phyloP scores from a whole-genome alignment of 331 rosid genomes.

The Malus hybrid region DNA sequence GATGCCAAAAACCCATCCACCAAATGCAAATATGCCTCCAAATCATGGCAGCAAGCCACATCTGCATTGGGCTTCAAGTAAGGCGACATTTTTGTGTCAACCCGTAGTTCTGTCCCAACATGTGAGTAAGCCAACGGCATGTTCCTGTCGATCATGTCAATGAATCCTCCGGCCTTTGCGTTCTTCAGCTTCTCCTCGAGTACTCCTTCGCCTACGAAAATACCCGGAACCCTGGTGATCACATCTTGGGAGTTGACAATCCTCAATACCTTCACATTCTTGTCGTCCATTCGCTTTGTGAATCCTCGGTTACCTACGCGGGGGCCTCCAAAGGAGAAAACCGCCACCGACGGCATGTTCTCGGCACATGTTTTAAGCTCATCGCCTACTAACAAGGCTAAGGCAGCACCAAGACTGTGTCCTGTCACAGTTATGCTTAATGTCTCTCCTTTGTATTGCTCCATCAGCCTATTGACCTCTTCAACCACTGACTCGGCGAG shows the following conservation, averaged over 20 bases:
- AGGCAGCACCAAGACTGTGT: conserved; percentile 80
- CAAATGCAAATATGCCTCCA: conserved; percentile 87
- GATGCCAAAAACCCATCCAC: conserved; percentile 92
- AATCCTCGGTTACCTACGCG: conserved; percentile 71
- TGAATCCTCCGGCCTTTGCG: conserved; percentile 24
- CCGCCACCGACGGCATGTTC: conserved; percentile 59
- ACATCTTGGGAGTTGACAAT: conserved; percentile 87
- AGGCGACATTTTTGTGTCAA: conserved; percentile 82
- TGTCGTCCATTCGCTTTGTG: conserved; percentile 25
- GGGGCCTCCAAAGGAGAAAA: conserved; percentile 87
- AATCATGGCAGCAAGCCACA: conserved; percentile 81
- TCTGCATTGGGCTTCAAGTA: conserved; percentile 82
- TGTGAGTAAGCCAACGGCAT: conserved; percentile 63
- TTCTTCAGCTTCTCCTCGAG: conserved; percentile 34
- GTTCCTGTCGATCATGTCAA: conserved; percentile 45
- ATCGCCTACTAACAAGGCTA: conserved; percentile 69
- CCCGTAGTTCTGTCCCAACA: conserved; percentile 72
- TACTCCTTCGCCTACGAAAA: conserved; percentile 39
- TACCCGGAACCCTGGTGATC: conserved; percentile 61
- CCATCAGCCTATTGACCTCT: conserved; percentile 44
- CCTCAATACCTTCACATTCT: conserved; percentile 63
- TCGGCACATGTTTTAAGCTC: conserved; percentile 46
- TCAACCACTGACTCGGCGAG: conserved; percentile 61
- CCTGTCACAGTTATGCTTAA: conserved; percentile 81
- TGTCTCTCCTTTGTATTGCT: conserved; percentile 55